Percentiles rank a stretch among this genome's conserved stretches.
Conservation (phyloP, 225 moss, liverwort and hornwort species). For the Marchantia polymorpha region DNA sequence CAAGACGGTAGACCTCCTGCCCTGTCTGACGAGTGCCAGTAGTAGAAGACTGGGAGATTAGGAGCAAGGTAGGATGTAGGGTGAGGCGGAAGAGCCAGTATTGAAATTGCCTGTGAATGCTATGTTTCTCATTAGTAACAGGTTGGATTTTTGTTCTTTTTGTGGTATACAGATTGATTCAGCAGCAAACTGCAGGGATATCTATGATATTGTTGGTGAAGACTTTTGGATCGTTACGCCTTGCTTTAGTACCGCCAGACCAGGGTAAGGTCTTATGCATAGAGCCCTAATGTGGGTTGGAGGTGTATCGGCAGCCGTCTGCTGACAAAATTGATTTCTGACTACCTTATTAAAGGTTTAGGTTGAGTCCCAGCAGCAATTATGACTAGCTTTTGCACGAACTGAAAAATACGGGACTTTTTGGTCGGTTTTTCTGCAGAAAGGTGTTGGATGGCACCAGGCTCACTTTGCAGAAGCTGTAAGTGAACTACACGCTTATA, state of each 20-base stretch:
- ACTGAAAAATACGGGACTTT: background rate
- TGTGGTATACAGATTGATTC: conserved; percentile 51
- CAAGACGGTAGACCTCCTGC: too few species aligned
- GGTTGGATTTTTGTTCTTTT: background rate
- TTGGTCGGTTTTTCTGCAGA: conserved; percentile 38
- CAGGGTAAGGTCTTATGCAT: conserved; percentile 45
- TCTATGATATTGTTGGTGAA: conserved; percentile 56
- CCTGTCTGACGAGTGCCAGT: too few species aligned
- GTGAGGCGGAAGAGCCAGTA: too few species aligned
- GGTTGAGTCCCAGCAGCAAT: background rate
- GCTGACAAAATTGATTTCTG: too few species aligned
- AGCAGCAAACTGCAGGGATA: conserved; percentile 56
- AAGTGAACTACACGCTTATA: conserved; percentile 22
- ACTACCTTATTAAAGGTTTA: too few species aligned
- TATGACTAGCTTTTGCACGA: background rate
- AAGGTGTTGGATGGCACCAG: conserved; percentile 77
- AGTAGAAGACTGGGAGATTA: too few species aligned
- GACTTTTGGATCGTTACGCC: conserved; percentile 82
- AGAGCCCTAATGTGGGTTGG: background rate
- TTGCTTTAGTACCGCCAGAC: conserved; percentile 55
- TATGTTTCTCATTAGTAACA: too few species aligned
- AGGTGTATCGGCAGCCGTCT: too few species aligned
- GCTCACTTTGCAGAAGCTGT: conserved; percentile 80
- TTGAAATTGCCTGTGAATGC: too few species aligned
- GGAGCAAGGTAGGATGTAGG: too few species aligned